A percentile compares a stretch with the other conserved stretches of the same genome.
These are phyloP conservation scores for Cladochytrium replicatum DNA, from an alignment of 192 early-diverging fungal genomes.

Conservation along the genomic window DNA sequence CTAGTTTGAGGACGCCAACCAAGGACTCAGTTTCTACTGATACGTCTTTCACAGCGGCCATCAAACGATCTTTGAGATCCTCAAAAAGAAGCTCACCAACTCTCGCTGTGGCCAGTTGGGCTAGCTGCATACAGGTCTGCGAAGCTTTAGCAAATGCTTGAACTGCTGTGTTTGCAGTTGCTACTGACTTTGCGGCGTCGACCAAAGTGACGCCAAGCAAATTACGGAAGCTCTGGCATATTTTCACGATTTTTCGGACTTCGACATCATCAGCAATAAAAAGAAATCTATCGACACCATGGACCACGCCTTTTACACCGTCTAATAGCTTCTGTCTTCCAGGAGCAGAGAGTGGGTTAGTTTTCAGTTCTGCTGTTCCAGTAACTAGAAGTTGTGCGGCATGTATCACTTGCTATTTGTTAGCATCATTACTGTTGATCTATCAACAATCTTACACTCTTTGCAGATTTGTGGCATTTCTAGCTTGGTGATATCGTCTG, in stretches of 20 bases:
- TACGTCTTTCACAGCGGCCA: no score
- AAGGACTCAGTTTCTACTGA: no score
- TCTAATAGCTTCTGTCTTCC: conserved; percentile 33
- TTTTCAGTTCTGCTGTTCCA: conserved; percentile 16
- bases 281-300: conserved; percentile 32
- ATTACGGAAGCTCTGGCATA: conserved; percentile 5
- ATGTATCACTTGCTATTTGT: conserved; percentile 22
- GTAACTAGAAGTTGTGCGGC: conserved; percentile 28
- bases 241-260: conserved; percentile 30
- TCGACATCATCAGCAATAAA: conserved; percentile 37
- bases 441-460: conserved; percentile 8
- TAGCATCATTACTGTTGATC: neutral
- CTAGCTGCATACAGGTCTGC: conserved; percentile 23
- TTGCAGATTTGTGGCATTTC: conserved; percentile 35
- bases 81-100: conserved; percentile 22
- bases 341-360: conserved; percentile 25
- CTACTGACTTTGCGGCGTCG: neutral
- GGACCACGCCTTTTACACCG: conserved; percentile 41
- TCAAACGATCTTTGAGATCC: conserved; percentile 21
- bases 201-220: conserved; percentile 2
- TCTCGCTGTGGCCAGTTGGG: conserved; percentile 27
- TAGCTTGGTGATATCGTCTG: conserved; percentile 22
- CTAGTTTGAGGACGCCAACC: no score
- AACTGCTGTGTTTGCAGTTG: neutral
- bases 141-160: conserved; percentile 15